Conservation (phyloP, 768 basidiomycete genomes). For the Pulveroboletus sp. region DNA sequence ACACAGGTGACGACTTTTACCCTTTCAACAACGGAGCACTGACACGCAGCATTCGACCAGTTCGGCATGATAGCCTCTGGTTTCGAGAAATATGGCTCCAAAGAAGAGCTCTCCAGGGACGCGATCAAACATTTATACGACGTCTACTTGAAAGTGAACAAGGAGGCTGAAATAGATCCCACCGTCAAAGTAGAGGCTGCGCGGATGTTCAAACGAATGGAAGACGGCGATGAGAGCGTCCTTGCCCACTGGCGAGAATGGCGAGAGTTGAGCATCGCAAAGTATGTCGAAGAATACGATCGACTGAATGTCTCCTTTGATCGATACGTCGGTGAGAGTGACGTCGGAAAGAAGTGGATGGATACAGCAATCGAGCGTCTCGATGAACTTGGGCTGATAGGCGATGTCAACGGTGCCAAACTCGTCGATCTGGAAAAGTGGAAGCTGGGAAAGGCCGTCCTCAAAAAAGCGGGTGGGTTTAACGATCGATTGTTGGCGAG, state of each 20-base stretch:
- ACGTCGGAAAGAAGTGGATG: conserved; percentile 69
- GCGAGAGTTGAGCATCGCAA: conserved; percentile 86
- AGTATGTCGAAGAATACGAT: conserved; percentile 85
- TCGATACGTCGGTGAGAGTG: conserved; percentile 87
- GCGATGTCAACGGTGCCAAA: conserved; percentile 75
- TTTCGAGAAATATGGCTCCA: conserved; percentile 86
- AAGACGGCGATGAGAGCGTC: conserved; percentile 82
- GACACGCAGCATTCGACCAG: conserved; percentile 31
- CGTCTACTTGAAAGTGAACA: conserved; percentile 92
- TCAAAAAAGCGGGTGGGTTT: conserved; percentile 73
- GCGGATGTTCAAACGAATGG: conserved; percentile 91
- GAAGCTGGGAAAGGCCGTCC: conserved; percentile 88
- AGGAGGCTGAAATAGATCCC: conserved; percentile 70
- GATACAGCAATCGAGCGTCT: conserved; percentile 65
- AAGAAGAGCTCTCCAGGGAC: conserved; percentile 77
- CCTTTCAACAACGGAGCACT: background rate
- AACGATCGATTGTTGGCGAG: too few relatives aligned
- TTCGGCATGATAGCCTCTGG: conserved; percentile 88
- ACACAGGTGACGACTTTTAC: conserved; percentile 64
- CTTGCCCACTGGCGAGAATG: conserved; percentile 88
- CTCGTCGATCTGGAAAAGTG: conserved; percentile 83
- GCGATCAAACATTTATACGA: conserved; percentile 94
- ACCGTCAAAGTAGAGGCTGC: conserved; percentile 73
- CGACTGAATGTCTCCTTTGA: conserved; percentile 89
- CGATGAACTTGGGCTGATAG: conserved; percentile 68